Conservation (phyloP, 1,284 basidiomycete species). For the Abortiporus biennis region DNA sequence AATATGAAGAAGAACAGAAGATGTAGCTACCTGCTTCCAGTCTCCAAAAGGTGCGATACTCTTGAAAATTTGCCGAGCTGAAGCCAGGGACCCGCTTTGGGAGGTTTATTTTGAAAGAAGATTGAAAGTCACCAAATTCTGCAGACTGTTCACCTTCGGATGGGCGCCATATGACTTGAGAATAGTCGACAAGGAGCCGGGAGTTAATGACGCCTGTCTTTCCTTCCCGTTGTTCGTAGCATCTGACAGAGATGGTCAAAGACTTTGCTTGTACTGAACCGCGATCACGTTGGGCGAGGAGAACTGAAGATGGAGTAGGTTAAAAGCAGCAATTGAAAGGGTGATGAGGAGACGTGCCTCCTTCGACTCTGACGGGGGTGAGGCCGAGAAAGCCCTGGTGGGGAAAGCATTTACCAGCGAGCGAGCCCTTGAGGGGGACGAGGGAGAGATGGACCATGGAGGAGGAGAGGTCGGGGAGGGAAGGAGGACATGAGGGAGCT, state of each 20-base stretch:
- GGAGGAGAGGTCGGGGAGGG: conserved; percentile 14
- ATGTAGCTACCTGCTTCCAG: conserved; percentile 69
- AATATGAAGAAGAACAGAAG: conserved; percentile 6
- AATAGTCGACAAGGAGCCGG: conserved; percentile 61
- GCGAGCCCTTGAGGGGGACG: conserved; percentile 55
- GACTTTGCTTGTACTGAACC: conserved; percentile 58
- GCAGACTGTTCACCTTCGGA: conserved; percentile 48
- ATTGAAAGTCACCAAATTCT: conserved; percentile 56
- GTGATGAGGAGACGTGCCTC: conserved; percentile 40
- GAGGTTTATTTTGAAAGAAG: conserved; percentile 64
- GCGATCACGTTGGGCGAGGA: conserved; percentile 35
- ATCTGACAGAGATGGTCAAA: conserved; percentile 63
- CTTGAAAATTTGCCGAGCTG: conserved; percentile 67
- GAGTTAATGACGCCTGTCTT: conserved; percentile 50
- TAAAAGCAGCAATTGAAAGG: too few relatives aligned
- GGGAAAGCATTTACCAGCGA: conserved; percentile 68
- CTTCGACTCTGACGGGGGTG: conserved; percentile 72
- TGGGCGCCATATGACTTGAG: conserved; percentile 62
- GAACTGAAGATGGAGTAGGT: too few relatives aligned
- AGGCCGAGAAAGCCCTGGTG: conserved; percentile 73
- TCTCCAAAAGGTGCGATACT: conserved; percentile 75
- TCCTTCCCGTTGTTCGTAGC: conserved; percentile 69
- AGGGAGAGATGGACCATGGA: conserved; percentile 62
- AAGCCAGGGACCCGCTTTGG: conserved; percentile 60
- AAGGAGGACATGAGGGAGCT: conserved; percentile 4